Base-by-base conservation (phyloP, 139 green algal genomes). In the Deuterostichococcus epilithicus region DNA sequence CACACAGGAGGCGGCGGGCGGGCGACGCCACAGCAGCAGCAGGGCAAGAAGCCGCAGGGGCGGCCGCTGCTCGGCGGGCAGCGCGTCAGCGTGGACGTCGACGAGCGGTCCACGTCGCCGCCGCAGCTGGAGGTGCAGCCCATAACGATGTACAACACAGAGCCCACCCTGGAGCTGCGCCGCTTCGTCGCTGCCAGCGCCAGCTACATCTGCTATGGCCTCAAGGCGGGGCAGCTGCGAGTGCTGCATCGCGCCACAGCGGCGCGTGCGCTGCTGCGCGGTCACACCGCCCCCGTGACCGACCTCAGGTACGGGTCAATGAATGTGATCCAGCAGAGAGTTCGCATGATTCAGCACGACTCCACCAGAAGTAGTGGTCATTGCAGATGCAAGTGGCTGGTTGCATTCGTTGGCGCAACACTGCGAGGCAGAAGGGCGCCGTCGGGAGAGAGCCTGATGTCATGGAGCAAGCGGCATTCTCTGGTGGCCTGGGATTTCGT, bases 201-300 rank as follows among this genome's bases (percentile, higher is more conserved):
- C 5, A 75, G 58, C 58, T 95, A 88, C 87, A 92, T 97, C 63
- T 88, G 80, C 78, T 97, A 97, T 74, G 88, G 86, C 37, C 88
- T 97, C 13, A 89, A 87, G 37, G 67, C 76, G 20, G 91, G 92
- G 30, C 88, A 93, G 47, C 85, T 97, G n/a, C 86, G 93, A 0
- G 83, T 91, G 35, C 81, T 97, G 36, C 83, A 91, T 80, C 82
- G 82, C 30, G 76, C 80, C 60, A 87, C 85, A 0, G 84, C 79
- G 15, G 82, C 36, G 13, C 77, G 88, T 1, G 86, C 87, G 2
- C 86, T 97, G 15, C 76, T 93, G 70, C 92, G 92, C 67, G 89
- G 88, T 20, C 90, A 95, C 75, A 73, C 75, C 5, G 45, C 23
- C 18, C 82, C 85, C 20, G 38, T 96, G 1, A 82, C 85, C 6